phyloP scores from a whole-genome alignment of 805 yeast species.

The Zygoascus bituminiphila region DNA sequence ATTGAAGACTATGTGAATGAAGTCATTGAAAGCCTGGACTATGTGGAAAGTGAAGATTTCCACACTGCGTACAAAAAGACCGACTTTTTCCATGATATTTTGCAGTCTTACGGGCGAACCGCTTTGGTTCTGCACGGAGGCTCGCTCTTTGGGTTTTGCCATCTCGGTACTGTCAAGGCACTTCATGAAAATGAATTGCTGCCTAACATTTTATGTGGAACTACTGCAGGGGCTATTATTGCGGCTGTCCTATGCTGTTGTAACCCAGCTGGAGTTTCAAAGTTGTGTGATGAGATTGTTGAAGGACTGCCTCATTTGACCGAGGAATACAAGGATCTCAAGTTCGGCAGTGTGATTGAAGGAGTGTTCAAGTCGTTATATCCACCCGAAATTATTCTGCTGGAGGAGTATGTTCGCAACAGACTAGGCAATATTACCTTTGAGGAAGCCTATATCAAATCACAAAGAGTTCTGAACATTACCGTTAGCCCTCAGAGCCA shows the following conservation, averaged over 20 bases:
- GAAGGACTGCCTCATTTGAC: slow-evolving; percentile 18
- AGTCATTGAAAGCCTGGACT: slow-evolving; percentile 59
- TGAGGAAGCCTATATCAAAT: slow-evolving; percentile 80
- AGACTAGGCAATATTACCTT: slow-evolving; percentile 80
- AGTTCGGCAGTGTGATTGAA: slow-evolving; percentile 47
- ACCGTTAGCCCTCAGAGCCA: slow-evolving; percentile 41
- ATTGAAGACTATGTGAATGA: slow-evolving; percentile 83
- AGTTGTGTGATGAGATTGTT: slow-evolving; percentile 29
- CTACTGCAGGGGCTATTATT: slow-evolving; percentile 89
- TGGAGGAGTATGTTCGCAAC: slow-evolving; percentile 67
- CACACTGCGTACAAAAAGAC: slow-evolving; percentile 38
- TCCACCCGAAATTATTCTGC: slow-evolving; percentile 75
- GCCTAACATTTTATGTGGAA: slow-evolving; percentile 83
- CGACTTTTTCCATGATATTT: slow-evolving; percentile 77
- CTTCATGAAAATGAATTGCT: slow-evolving; percentile 64
- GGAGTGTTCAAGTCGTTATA: slow-evolving; percentile 72
- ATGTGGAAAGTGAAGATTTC: slow-evolving; percentile 33
- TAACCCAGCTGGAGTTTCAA: slow-evolving; percentile 53
- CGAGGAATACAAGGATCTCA: slow-evolving; percentile 15
- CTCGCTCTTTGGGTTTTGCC: slow-evolving; percentile 87
- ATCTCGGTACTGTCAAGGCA: slow-evolving; percentile 84
- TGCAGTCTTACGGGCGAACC: slow-evolving; percentile 82
- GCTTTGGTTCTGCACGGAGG: slow-evolving; percentile 93
- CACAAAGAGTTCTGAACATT: slow-evolving; percentile 74
- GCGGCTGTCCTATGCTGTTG: slow-evolving; percentile 78